phyloP scores from a whole-genome alignment of 805 yeast genomes.

The Yamadazyma insecticola region DNA sequence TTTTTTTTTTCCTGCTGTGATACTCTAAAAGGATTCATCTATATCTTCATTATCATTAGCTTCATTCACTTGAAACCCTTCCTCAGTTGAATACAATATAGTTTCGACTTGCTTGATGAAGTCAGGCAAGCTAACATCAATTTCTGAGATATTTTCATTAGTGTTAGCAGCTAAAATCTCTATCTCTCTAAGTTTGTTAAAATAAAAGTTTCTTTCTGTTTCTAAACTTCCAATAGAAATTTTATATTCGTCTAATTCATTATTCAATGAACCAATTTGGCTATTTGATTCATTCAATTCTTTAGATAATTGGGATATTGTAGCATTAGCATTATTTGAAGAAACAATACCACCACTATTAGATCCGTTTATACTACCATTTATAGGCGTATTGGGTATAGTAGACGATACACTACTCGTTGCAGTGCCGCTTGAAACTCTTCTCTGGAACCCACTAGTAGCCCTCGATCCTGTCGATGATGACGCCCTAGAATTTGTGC shows the following conservation, averaged over 20 bases:
- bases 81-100: conserved; percentile 76
- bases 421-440: conserved; percentile 4
- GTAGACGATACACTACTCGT: conserved; percentile 14
- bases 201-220: conserved; percentile 86
- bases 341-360: conserved; percentile 1
- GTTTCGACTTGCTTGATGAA: conserved; percentile 57
- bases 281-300: conserved; percentile 45
- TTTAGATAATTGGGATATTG: conserved; percentile 13
- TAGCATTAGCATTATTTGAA: conserved; percentile 1
- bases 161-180: conserved; percentile 70
- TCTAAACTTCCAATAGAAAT: conserved; percentile 63
- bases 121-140: conserved; percentile 13
- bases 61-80: conserved; percentile 72
- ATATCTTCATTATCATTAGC: conserved; percentile 10
- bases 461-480: conserved; percentile 5
- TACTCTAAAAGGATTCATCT: no score
- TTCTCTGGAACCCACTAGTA: conserved; percentile 5
- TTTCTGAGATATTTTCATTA: conserved; percentile 21
- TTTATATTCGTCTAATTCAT: conserved; percentile 54
- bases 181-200: conserved; percentile 81
- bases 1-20: no score
- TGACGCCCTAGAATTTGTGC: conserved; percentile 3
- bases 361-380: conserved; percentile 1
- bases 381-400: no score
- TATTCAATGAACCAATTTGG: conserved; percentile 35